These are phyloP conservation scores for Panellus pusillus DNA, from an alignment of 768 basidiomycete genomes.

Conservation along the genomic window DNA sequence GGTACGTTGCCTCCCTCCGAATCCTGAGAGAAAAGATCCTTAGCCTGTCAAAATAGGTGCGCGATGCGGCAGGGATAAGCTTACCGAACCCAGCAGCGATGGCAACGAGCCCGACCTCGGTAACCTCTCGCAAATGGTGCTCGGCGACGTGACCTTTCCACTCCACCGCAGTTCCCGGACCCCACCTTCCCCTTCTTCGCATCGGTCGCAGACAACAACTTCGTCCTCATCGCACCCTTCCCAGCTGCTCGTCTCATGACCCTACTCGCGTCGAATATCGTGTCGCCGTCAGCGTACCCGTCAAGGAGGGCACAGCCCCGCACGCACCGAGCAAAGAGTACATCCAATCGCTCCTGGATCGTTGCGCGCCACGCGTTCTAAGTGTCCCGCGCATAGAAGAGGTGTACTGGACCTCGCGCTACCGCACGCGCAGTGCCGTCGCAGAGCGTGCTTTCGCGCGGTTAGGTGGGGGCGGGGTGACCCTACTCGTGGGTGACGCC, in stretches of 20 bases:
- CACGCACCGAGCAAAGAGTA: conserved; percentile 38
- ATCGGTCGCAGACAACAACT: conserved; percentile 23
- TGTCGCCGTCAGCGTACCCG: conserved; percentile 40
- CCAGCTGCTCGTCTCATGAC: conserved; percentile 27
- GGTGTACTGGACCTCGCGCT: conserved; percentile 47
- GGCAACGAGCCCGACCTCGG: conserved; percentile 24
- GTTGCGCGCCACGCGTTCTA: conserved; percentile 39
- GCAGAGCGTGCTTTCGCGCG: conserved; percentile 40
- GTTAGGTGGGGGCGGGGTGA: conserved; percentile 18
- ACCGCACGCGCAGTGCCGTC: conserved; percentile 44
- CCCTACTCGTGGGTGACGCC: conserved; percentile 42
- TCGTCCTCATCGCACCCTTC: conserved; percentile 40
- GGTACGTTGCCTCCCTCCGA: conserved; percentile 27
- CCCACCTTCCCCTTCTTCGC: conserved; percentile 25
- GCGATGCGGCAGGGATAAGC: conserved; percentile 38
- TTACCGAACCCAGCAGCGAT: conserved; percentile 42
- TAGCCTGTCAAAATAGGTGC: conserved; percentile 34
- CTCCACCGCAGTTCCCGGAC: conserved; percentile 25
- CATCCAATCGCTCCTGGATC: conserved; percentile 43
- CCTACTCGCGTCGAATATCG: conserved; percentile 34
- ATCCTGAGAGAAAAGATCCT: background rate
- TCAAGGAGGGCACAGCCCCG: conserved; percentile 35
- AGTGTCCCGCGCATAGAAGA: conserved; percentile 31
- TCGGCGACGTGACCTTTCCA: conserved; percentile 45
- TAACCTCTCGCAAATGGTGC: conserved; percentile 38